Evolutionary conservation across 768 basidiomycete genomes (phyloP), one percentile per base, ranked within the genome.

Genomic region (Lepiota brunneoincarnata): DNA sequence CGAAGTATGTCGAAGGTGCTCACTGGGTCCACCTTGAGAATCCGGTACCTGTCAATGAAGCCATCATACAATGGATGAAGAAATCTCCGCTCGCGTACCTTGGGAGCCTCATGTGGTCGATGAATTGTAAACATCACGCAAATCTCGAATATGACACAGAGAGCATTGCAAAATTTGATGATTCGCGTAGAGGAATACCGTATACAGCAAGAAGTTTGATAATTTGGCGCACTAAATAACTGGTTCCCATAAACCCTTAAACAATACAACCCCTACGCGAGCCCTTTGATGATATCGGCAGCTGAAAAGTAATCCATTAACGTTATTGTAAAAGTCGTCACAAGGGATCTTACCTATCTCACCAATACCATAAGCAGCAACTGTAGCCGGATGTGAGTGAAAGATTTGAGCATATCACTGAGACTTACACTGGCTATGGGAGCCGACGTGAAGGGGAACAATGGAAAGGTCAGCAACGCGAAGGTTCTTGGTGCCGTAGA

Each of bases 11-110:
- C 21, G 45, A 26, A 39, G 80, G 80, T 0, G 77, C 82, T 4
- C 87, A 89, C 63, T 89, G 87, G 86, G 71, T 78, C 6, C 87
- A 88, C 35, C 68, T 89, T 17, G 87, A 89, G 63, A 64, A 75
- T 55, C 80, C 86, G 0, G 51, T 66, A 1, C 67, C 68, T 39
- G 78, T 84, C 63, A 89, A 89, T 58, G 43, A 53, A 0, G 66
- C 78, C 42, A 68, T 85, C 49, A 71, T 73, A 15, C 63, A 72
- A 34, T 89, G 87, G 85, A 69, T 89, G 40, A 57, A 61, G 4
- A 26, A 51, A 26, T 26, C 24, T 17, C 43, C 43, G 23, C n/a
- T 15, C 21, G 43, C 21, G 23, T 23, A 26, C 23, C 31, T 31
- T 31, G 6, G 31, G 31, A 31, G 31, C 31, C 31, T n/a, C 31